Evolutionary conservation across 2,329 filamentous ascomycete genomes (phyloP).

Genomic region (Diaporthe sp.): DNA sequence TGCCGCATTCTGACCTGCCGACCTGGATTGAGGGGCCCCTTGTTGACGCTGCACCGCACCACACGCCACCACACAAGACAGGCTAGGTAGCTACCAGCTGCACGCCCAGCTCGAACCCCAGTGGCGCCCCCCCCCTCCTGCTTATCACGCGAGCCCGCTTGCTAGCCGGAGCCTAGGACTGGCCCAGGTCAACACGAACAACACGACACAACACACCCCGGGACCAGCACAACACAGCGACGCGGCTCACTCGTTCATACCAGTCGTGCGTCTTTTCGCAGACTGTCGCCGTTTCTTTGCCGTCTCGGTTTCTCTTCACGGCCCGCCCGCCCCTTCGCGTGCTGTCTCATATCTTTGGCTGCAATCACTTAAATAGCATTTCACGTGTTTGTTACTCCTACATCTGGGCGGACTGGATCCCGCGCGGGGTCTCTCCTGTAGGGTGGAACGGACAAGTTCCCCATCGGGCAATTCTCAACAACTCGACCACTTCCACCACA

Average conservation of each 20-base stretch:
- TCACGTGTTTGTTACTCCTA: slow-evolving; percentile 10
- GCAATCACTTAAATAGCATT: background rate
- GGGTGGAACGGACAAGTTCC: slow-evolving; percentile 10
- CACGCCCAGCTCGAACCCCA: slow-evolving; percentile 2
- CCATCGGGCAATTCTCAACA: slow-evolving; percentile 5
- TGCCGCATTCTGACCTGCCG: slow-evolving; percentile 12
- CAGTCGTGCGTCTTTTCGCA: slow-evolving; percentile 12
- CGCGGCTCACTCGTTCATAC: slow-evolving; percentile 20
- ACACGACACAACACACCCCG: slow-evolving; percentile 3
- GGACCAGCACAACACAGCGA: slow-evolving; percentile 22
- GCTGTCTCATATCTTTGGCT: slow-evolving; percentile 12
- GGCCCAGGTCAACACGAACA: slow-evolving; percentile 26
- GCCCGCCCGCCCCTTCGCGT: slow-evolving; percentile 16
- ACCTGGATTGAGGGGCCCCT: slow-evolving; percentile 11
- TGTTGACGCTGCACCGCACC: slow-evolving; percentile 20
- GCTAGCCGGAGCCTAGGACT: slow-evolving; percentile 20
- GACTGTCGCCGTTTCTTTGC: slow-evolving; percentile 9
- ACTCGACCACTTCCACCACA: slow-evolving; percentile 6
- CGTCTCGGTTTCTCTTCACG: background rate
- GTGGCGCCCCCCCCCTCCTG: background rate
- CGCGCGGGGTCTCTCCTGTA: slow-evolving; percentile 17
- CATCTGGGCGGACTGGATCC: slow-evolving; percentile 12
- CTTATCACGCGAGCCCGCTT: slow-evolving; percentile 27
- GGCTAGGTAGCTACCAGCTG: slow-evolving; percentile 21
- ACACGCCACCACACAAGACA: slow-evolving; percentile 10